These are phyloP conservation scores for Backusella parvicylindrica DNA, from an alignment of 192 early-diverging fungal species.

Conservation along the genomic window DNA sequence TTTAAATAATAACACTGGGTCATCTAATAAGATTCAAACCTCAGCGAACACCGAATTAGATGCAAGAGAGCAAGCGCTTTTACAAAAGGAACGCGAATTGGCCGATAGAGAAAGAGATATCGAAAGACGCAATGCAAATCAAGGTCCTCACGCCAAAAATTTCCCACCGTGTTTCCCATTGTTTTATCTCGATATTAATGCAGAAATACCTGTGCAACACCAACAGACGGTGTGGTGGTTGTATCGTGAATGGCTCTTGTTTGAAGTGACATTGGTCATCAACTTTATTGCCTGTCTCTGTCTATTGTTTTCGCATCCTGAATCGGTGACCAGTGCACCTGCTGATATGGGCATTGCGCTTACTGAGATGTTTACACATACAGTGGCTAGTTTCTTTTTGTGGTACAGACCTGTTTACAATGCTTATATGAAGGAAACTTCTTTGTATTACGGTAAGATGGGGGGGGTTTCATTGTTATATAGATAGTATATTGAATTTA, in stretches of 20 bases:
- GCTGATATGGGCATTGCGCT: constrained; percentile 79
- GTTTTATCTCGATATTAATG: constrained; percentile 77
- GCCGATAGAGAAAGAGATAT: constrained; percentile 71
- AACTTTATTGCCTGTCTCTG: constrained; percentile 79
- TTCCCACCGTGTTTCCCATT: constrained; percentile 83
- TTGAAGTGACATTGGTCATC: constrained; percentile 63
- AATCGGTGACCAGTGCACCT: constrained; percentile 61
- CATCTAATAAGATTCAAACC: not conserved
- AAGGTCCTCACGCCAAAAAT: constrained; percentile 56
- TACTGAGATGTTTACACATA: constrained; percentile 73
- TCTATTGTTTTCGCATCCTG: constrained; percentile 64
- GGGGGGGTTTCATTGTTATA: not conserved
- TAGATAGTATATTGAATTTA: too few species aligned
- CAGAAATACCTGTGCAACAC: constrained; percentile 65
- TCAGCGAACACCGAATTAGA: constrained; percentile 17
- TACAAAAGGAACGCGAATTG: constrained; percentile 72
- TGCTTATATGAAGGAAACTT: constrained; percentile 83
- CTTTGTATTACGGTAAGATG: constrained; percentile 81
- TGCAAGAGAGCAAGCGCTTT: constrained; percentile 67
- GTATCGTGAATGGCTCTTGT: constrained; percentile 73
- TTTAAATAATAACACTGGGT: not conserved
- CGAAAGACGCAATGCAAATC: constrained; percentile 55
- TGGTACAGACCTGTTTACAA: constrained; percentile 91
- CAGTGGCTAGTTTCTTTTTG: constrained; percentile 69
- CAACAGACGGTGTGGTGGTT: constrained; percentile 63